Conservation (phyloP, 179 eudicot species). For the Carnegiea gigantea region DNA sequence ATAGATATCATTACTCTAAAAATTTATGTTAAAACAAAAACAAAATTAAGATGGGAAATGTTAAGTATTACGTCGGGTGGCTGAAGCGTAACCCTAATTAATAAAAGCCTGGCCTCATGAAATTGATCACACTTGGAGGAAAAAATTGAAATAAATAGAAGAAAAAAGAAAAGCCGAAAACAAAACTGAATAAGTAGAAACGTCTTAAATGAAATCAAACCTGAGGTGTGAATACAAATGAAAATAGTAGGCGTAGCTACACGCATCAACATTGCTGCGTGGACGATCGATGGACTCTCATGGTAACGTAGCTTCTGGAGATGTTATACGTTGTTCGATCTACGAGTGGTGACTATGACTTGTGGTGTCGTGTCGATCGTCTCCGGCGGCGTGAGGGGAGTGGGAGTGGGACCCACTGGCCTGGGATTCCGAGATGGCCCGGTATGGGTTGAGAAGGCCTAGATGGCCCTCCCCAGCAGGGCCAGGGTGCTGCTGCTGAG, state of each 20-base stretch:
- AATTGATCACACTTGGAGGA: slow-evolving; percentile 26
- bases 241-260: slow-evolving; percentile 28
- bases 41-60: too few species aligned
- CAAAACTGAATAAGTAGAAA: neutral
- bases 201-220: slow-evolving; percentile 22
- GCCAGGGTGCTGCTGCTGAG: slow-evolving; percentile 30
- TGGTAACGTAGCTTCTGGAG: neutral
- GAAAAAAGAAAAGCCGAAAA: slow-evolving; percentile 23
- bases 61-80: too few species aligned
- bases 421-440: slow-evolving; percentile 50
- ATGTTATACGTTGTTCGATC: neutral
- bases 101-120: slow-evolving; percentile 12
- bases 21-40: too few species aligned
- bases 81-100: too few species aligned
- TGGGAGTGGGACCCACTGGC: slow-evolving; percentile 38
- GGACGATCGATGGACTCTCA: neutral
- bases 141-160: slow-evolving; percentile 7
- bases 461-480: slow-evolving; percentile 47
- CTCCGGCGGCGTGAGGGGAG: slow-evolving; percentile 30
- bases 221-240: slow-evolving; percentile 26
- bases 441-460: slow-evolving; percentile 48
- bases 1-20: too few species aligned
- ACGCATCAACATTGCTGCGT: slow-evolving; percentile 7
- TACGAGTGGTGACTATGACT: slow-evolving; percentile 40
- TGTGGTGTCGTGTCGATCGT: slow-evolving; percentile 39